phyloP scores from a whole-genome alignment of 2,329 filamentous ascomycete genomes.

The Hymenoscyphus salicellus region DNA sequence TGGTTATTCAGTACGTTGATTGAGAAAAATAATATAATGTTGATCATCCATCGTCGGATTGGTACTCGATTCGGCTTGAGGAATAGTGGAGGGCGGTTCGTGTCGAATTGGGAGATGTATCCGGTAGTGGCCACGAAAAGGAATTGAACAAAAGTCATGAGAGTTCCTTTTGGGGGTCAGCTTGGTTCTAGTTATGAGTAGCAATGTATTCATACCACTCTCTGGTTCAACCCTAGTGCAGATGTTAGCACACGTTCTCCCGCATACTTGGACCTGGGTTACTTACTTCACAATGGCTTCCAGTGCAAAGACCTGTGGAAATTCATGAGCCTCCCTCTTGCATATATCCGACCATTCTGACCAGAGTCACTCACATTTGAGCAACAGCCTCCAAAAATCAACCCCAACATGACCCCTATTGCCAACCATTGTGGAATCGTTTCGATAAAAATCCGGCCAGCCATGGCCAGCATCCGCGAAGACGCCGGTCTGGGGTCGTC shows the following conservation, averaged over 20 bases:
- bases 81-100: constrained; percentile 65
- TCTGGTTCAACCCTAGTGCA: constrained; percentile 69
- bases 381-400: constrained; percentile 96
- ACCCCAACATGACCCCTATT: constrained; percentile 65
- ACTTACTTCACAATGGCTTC: constrained; percentile 91
- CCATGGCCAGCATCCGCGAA: constrained; percentile 50
- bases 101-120: constrained; percentile 71
- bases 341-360: constrained; percentile 7
- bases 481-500: constrained; percentile 50
- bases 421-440: constrained; percentile 62
- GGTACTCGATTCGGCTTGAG: constrained; percentile 77
- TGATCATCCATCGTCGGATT: constrained; percentile 78
- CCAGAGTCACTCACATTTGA: constrained; percentile 66
- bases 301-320: constrained; percentile 79
- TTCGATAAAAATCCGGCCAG: constrained; percentile 53
- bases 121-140: constrained; percentile 76
- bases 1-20: constrained; percentile 98
- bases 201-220: constrained; percentile 58
- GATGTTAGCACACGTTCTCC: constrained; percentile 18
- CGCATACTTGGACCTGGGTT: not conserved
- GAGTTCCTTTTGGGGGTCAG: constrained; percentile 57
- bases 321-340: constrained; percentile 29
- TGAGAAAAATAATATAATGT: constrained; percentile 84
- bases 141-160: constrained; percentile 87
- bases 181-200: not conserved